These are phyloP conservation scores for Xylariaceae sp. DNA, from an alignment of 2,329 filamentous ascomycete genomes.

Conservation along the genomic window DNA sequence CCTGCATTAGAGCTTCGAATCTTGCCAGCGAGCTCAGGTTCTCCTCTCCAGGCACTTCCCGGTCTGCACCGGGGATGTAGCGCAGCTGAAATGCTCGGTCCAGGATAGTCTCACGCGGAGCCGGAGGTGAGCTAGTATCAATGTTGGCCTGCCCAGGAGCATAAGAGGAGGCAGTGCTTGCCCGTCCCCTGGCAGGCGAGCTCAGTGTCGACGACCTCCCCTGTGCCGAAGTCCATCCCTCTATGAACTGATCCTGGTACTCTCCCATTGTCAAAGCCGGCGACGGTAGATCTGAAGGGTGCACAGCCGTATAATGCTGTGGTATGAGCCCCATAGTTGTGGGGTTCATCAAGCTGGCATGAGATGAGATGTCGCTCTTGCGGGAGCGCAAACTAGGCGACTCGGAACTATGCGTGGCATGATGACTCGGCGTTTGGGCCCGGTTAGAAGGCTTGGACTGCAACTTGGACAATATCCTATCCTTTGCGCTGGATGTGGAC, in stretches of 20 bases:
- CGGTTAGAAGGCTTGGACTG: constrained; percentile 43
- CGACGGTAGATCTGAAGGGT: constrained; percentile 49
- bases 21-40: constrained; percentile 57
- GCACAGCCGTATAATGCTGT: constrained; percentile 43
- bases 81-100: constrained; percentile 58
- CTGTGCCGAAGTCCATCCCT: constrained; percentile 54
- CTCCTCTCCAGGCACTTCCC: constrained; percentile 47
- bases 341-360: constrained; percentile 41
- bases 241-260: constrained; percentile 48
- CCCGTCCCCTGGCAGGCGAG: constrained; percentile 47
- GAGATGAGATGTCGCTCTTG: constrained; percentile 55
- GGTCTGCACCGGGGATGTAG: constrained; percentile 53
- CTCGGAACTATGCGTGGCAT: constrained; percentile 46
- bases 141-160: constrained; percentile 28
- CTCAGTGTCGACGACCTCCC: constrained; percentile 51
- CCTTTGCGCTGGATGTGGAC: constrained; percentile 37
- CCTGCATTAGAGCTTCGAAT: constrained; percentile 59
- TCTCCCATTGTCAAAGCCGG: constrained; percentile 46
- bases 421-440: constrained; percentile 38
- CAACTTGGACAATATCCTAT: constrained; percentile 29
- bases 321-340: constrained; percentile 31
- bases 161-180: constrained; percentile 44
- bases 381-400: constrained; percentile 55
- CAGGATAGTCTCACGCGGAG: constrained; percentile 56
- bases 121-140: constrained; percentile 43